phyloP scores from a whole-genome alignment of 2,329 filamentous ascomycete species.

The Pseudogymnoascus sp. region DNA sequence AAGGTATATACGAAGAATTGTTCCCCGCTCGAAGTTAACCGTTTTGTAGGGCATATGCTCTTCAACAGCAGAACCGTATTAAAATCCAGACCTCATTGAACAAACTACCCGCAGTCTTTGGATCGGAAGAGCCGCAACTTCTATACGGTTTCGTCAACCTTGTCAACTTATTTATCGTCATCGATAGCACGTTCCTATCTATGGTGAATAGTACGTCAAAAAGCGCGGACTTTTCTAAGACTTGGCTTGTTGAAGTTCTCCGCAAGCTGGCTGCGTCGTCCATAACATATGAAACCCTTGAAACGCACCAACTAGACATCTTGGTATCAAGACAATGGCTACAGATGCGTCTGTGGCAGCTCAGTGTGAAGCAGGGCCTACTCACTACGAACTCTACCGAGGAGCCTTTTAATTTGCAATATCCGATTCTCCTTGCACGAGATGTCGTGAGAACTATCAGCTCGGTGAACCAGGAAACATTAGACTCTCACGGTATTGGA shows the following conservation, averaged over 20 bases:
- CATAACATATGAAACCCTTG: neutral
- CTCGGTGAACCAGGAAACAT: neutral
- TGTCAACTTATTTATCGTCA: conserved; percentile 3
- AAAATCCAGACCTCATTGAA: neutral
- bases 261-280: neutral
- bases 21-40: neutral
- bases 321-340: conserved; percentile 2
- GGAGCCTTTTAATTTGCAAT: neutral
- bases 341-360: conserved; percentile 5
- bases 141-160: neutral
- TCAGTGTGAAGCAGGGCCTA: neutral
- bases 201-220: conserved; percentile 6
- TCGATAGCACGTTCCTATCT: neutral
- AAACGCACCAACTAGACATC: conserved; percentile 4
- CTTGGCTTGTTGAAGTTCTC: conserved; percentile 3
- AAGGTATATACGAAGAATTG: neutral
- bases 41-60: neutral
- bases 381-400: conserved; percentile 3
- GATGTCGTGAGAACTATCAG: neutral
- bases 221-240: neutral
- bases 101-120: conserved; percentile 4
- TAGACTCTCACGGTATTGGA: neutral
- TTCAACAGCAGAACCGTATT: conserved; percentile 3
- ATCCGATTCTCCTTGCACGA: neutral
- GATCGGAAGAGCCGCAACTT: neutral